Evolutionary conservation across 305 asterid genomes (phyloP).

Genomic region (Solanum hybrid): DNA sequence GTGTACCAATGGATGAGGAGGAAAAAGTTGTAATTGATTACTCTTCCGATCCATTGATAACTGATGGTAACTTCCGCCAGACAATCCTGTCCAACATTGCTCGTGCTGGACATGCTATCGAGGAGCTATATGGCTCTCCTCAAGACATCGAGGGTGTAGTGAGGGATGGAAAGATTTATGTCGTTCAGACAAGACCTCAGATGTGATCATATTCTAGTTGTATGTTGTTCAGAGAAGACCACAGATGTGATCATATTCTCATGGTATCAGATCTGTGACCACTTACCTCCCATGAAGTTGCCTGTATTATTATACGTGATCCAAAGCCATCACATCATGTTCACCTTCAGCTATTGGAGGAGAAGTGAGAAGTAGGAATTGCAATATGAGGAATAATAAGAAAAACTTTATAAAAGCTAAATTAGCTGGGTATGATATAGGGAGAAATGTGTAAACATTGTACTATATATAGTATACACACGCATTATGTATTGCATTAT

Average conservation of each 20-base stretch:
- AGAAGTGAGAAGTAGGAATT: background rate
- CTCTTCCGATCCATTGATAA: constrained; percentile 67
- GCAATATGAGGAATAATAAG: background rate
- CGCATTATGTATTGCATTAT: background rate
- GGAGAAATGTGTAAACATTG: background rate
- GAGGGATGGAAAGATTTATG: constrained; percentile 77
- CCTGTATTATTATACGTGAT: background rate
- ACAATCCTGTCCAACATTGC: constrained; percentile 71
- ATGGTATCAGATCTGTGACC: background rate
- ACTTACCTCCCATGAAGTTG: background rate
- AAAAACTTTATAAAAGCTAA: background rate
- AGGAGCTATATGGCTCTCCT: constrained; percentile 79
- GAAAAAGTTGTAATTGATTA: constrained; percentile 75
- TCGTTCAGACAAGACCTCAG: constrained; percentile 98
- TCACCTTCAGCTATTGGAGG: background rate
- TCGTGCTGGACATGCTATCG: constrained; percentile 73
- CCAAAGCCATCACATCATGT: background rate
- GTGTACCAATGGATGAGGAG: constrained; percentile 97
- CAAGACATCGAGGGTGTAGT: constrained; percentile 98
- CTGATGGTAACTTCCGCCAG: constrained; percentile 51
- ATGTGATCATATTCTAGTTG: constrained; percentile 34
- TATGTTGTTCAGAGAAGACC: constrained; percentile 98
- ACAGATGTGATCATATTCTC: constrained; percentile 49
- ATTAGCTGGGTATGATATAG: background rate
- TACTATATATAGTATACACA: background rate